Percentiles rank a stretch among this genome's conserved stretches.
Evolutionary conservation across 345 rosid genomes (phyloP).

Genomic region (Viola odorata): DNA sequence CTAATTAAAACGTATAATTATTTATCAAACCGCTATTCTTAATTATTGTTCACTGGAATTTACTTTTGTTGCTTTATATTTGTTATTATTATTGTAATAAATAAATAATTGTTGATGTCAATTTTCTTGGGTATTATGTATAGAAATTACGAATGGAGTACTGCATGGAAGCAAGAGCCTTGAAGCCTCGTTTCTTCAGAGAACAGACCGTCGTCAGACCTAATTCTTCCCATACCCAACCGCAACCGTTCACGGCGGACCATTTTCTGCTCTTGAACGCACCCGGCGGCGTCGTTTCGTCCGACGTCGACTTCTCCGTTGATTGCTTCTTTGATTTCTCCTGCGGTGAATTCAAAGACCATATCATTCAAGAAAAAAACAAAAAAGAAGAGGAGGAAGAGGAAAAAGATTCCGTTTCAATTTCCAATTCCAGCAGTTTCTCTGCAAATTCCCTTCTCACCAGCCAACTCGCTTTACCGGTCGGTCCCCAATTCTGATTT

Average conservation of each 20-base stretch:
- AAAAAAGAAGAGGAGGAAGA: slow-evolving; percentile 32
- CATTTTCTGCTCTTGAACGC: slow-evolving; percentile 25
- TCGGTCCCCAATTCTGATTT: background rate
- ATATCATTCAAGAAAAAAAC: slow-evolving; percentile 17
- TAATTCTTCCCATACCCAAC: slow-evolving; percentile 15
- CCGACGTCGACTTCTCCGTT: slow-evolving; percentile 64
- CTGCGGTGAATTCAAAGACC: slow-evolving; percentile 28
- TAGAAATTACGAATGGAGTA: slow-evolving; percentile 30
- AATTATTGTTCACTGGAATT: background rate
- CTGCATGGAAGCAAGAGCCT: slow-evolving; percentile 53
- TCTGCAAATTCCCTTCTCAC: slow-evolving; percentile 24
- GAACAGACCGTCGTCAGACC: slow-evolving; percentile 24
- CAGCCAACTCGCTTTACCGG: slow-evolving; percentile 37
- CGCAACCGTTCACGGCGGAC: slow-evolving; percentile 18
- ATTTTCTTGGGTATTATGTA: background rate
- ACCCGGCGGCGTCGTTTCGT: slow-evolving; percentile 16
- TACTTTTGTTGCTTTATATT: background rate
- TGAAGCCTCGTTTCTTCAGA: slow-evolving; percentile 48
- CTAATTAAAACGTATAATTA: no score
- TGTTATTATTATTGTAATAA: background rate
- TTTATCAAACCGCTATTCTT: background rate
- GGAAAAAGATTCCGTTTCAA: slow-evolving; percentile 35
- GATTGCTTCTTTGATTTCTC: slow-evolving; percentile 71
- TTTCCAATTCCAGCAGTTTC: slow-evolving; percentile 23
- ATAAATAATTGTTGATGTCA: background rate